Base-by-base conservation (phyloP, 2,329 filamentous ascomycete species). In the Alternaria alternata region DNA sequence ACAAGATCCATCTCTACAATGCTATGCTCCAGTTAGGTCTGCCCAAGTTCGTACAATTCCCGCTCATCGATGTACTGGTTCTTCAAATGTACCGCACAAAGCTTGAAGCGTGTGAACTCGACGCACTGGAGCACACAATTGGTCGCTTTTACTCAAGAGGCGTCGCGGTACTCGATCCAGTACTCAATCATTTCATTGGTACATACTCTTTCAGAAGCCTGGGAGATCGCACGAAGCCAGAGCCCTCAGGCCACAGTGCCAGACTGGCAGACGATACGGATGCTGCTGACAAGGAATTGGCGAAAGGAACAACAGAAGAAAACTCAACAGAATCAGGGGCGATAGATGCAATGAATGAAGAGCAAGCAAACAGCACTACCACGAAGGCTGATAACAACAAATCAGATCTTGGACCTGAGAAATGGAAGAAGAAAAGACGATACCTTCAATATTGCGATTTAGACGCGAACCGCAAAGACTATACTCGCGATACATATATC, bases 1-100 rank as follows among this genome's bases (percentile, higher is more conserved):
- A 60, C 1, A 70, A 65, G 32, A 70, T 70, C 1, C 63, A 72
- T 26, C 56, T 70, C 2, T 72, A 72, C 53, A 69, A 68, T 43
- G 59, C 59, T 9, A 67, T 65, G 62, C 56, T 69, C 3, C 69
- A 72, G 20, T 54, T 72, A 1, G 66, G 59, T 5, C 44, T 70
- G 2, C 57, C 63, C 0, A 59, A 47, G 6, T 61, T 43, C 11
- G 26, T 67, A 12, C 61, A 67, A 26, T 49, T 47, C 8, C 54
- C 57, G 2, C 57, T 72, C 7, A 62, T 64, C 7, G 57, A 69
- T 22, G 42, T 46, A 12, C 59, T 72, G 3, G 44, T 62, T 32
- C 38, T 61, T 9, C 52, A 70, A 22, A 66, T 70, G 63, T 62
- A 65, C 52, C n/a, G 59, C 22, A 63, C 42, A 2, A 30, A 42